Base-by-base conservation (phyloP, 1,139 yeast species). In the Nakaseomyces kungkrabaensis region DNA sequence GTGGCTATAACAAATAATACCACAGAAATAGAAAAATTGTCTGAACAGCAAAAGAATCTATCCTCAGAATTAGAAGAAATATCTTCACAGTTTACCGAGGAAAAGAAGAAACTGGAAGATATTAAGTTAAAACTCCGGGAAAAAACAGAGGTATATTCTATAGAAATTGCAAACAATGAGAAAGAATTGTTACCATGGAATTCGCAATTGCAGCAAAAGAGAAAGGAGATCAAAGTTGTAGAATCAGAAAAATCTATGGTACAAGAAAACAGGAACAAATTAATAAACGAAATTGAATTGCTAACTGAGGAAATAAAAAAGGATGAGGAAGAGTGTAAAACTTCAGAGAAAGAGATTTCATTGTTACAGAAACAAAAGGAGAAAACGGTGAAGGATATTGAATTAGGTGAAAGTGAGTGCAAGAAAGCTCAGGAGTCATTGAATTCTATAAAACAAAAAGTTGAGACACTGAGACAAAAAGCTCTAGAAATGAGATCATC, bases 141-240 rank as follows among this genome's bases (percentile, higher is more conserved):
- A 49, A 87, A 88, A 61, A 92, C 68, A 2, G 50, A 51, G 5
- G 54, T 52, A 29, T 51, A 65, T 13, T 54, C 67, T 4, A 52
- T 50, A 2, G 58, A 62, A 47, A 62, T 65, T 33, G 13, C 52
- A 8, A 95, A 0, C 76, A 69, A 82, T 40, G 94, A 87, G 60
- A 74, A 73, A 8, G 73, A 82, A 54, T 68, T 89, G 7, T 92
- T 86, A 54, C 98, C 98, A 0, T 89, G 95, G 94, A 81, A 79
- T 53, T 81, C 77, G 36, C 77, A 81, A 56, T 71, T 89, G 38
- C 81, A 79, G 52, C 76, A 76, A 27, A 84, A 83, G 52, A 81
- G 80, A 54, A 78, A 87, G 29, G 79, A 81, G 43, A 77, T 86
- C 8, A 78, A 81, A 48, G 75, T 87, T 38, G 78, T 82, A 1